Conservation (phyloP, 2,329 filamentous ascomycete genomes). For the Paraphaeosphaeria sporulosa region DNA sequence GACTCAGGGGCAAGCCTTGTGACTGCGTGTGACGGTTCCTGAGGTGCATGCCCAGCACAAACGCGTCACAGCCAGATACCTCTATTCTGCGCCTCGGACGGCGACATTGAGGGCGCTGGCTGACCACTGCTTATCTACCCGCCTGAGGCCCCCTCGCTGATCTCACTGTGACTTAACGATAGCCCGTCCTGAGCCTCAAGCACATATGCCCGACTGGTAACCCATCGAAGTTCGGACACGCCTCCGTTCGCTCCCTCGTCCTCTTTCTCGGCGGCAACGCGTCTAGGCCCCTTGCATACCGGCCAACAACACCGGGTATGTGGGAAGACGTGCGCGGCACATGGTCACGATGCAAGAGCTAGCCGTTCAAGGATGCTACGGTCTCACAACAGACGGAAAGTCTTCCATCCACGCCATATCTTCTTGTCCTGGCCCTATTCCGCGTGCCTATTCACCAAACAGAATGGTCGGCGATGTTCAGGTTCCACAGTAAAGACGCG, state of each 20-base stretch:
- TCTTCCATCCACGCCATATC: neutral
- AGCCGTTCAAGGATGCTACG: neutral
- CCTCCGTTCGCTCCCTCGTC: neutral
- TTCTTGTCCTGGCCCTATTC: neutral
- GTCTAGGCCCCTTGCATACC: neutral
- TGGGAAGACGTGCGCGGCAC: slow-evolving; percentile 4
- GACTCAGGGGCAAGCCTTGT: slow-evolving; percentile 5
- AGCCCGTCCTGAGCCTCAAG: neutral
- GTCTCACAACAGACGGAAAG: neutral
- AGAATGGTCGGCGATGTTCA: neutral
- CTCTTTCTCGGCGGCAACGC: neutral
- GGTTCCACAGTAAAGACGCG: neutral
- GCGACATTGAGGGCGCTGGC: neutral
- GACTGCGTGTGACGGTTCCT: slow-evolving; percentile 6
- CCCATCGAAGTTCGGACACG: neutral
- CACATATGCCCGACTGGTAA: neutral
- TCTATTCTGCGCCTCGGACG: neutral
- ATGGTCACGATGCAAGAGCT: slow-evolving; percentile 1
- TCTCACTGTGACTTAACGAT: neutral
- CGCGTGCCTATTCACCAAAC: neutral
- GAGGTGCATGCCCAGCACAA: neutral
- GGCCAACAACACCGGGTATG: neutral
- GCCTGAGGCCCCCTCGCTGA: neutral
- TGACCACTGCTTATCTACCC: slow-evolving; percentile 7
- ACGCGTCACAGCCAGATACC: neutral